Evolutionary conservation across 805 yeast genomes (phyloP), one percentile per base, ranked within the genome.

Genomic region (Starmerella vitae): DNA sequence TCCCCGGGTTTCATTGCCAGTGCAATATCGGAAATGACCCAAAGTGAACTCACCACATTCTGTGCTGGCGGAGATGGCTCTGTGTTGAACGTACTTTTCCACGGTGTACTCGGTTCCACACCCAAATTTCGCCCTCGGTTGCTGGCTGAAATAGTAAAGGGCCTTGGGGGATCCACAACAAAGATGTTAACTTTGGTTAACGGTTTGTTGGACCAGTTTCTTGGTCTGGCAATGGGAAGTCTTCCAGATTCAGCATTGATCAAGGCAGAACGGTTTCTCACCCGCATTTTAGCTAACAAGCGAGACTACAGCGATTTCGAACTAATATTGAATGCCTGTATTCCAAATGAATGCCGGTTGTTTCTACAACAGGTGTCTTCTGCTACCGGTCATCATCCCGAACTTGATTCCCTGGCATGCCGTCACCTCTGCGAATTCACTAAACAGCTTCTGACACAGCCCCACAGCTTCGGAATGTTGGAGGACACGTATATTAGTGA

Each of bases 1-100:
- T 54, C 61, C 3, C 61, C 62, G 0, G 53, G 55, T n/a, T 58
- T 58, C 32, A 42, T 59, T 9, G 55, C 59, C 14, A 44, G 55
- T 6, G 50, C 57, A 3, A 37, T 55, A 12, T 33, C 47, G 2
- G 48, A 49, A n/a, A 33, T 58, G 43, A 32, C 48, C 2, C 27
- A 38, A 3, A 15, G 37, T 3, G 58, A 54, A 20, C 36, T 52
- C 8, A 36, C 28, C 7, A 19, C 34, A 13, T 53, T 55, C 32
- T 19, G 40, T 44, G 34, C 44, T 39, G 29, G 47, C 47, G 20
- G 46, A 39, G 45, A 51, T 51, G 24, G 46, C 38, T 43, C 47
- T 22, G 56, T 61, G 4, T 38, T 59, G 20, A 58, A 53, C 18
- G 50, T 57, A 8, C 38, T 57, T n/a, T 59, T 49, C 40, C 44